phyloP scores from a whole-genome alignment of 129 eudicot species.

The Pseudognaphalium luteoalbum region DNA sequence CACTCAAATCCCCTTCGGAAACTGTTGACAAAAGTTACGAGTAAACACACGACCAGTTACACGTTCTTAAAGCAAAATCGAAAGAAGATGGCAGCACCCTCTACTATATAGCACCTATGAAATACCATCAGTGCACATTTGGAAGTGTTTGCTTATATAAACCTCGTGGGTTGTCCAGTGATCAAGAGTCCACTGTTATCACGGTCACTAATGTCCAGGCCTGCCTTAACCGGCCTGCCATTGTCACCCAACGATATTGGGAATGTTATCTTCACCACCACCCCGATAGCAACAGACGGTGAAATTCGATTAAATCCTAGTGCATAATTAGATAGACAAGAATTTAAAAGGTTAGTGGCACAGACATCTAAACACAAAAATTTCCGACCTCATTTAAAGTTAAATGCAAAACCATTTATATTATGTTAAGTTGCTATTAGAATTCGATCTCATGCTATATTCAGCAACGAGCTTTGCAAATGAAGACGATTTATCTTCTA shows the following conservation, averaged over 20 bases:
- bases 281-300: neutral
- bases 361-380: too few relatives aligned
- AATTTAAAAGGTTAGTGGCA: too few relatives aligned
- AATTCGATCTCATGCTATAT: constrained; percentile 52
- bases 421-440: too few relatives aligned
- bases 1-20: neutral
- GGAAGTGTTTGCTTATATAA: neutral
- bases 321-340: too few relatives aligned
- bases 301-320: neutral
- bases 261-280: neutral
- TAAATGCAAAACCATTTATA: too few relatives aligned
- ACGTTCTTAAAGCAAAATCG: neutral
- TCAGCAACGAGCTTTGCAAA: constrained; percentile 91
- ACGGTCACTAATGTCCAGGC: neutral
- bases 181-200: neutral
- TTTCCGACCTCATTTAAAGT: too few relatives aligned
- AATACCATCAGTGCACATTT: neutral
- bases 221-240: neutral
- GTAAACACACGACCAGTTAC: neutral
- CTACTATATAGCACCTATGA: neutral
- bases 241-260: neutral
- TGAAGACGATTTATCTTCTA: constrained; percentile 63
- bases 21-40: neutral
- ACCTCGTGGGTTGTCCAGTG: neutral
- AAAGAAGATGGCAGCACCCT: neutral